Evolutionary conservation across 257 asterid species (phyloP).

Genomic region (Fraxinus anomala): DNA sequence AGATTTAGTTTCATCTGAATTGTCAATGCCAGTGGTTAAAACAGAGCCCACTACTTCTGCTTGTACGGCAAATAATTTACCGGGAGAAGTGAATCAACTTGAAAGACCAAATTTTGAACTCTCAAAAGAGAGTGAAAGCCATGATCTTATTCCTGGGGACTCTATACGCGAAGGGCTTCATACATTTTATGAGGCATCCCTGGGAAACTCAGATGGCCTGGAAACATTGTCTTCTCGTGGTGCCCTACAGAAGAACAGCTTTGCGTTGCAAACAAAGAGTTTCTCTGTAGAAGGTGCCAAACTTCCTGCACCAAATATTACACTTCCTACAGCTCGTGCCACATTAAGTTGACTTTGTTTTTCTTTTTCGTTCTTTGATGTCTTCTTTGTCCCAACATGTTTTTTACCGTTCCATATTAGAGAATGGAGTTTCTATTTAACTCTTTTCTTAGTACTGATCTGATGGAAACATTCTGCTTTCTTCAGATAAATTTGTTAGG

Average conservation of each 20-base stretch:
- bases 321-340: slow-evolving; percentile 48
- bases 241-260: slow-evolving; percentile 40
- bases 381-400: neutral
- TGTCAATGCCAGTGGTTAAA: slow-evolving; percentile 36
- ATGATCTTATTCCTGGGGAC: slow-evolving; percentile 39
- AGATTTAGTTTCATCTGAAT: slow-evolving; percentile 13
- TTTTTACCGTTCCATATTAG: neutral
- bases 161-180: slow-evolving; percentile 61
- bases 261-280: slow-evolving; percentile 36
- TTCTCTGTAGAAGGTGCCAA: slow-evolving; percentile 41
- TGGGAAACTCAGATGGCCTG: slow-evolving; percentile 47
- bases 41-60: slow-evolving; percentile 32
- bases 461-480: slow-evolving; percentile 28
- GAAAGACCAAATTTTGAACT: slow-evolving; percentile 34
- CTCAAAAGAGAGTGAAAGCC: slow-evolving; percentile 37
- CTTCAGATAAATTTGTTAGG: slow-evolving; percentile 50
- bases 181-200: slow-evolving; percentile 62
- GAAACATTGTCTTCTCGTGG: slow-evolving; percentile 46
- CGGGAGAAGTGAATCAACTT: slow-evolving; percentile 39
- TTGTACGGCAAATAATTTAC: slow-evolving; percentile 35
- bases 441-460: slow-evolving; percentile 20
- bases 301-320: slow-evolving; percentile 34
- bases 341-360: slow-evolving; percentile 17
- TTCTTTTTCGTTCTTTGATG: slow-evolving; percentile 12
- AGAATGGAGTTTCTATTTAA: slow-evolving; percentile 20